Base-by-base conservation (phyloP, 768 basidiomycete species). In the Sporobolomyces pararoseus region DNA sequence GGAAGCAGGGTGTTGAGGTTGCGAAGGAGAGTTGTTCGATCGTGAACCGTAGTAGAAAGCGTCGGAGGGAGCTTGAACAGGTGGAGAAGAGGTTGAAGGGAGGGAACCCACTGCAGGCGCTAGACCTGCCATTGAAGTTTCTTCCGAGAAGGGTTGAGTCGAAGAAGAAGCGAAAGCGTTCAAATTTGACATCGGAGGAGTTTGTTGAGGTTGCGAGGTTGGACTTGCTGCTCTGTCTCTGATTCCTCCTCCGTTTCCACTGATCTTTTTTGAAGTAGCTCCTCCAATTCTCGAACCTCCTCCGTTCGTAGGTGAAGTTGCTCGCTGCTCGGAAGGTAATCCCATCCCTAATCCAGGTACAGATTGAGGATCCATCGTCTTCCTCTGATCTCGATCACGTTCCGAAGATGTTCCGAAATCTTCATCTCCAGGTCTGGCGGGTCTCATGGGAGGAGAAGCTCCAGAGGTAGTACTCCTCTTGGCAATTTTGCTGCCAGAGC, bases 41-140 rank as follows among this genome's bases (percentile, higher is more conserved):
- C 51, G 35, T 29, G 65, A 31, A 50, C 32, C 42, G 61, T 58
- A 79, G 75, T 87, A 85, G 75, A 87, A 87, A 4, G 84, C 85
- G 70, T 89, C 87, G 21, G 83, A 76, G 0, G 88, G 87, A 13
- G 85, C 84, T 63, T 76, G 66, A 6, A 61, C 59, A 7, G 59
- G 59, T 2, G 59, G 59, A 4, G 59, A 61, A 9, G 59, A 47
- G 9, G 59, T 61, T 32, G 59, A 61, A 61, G 59, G 59, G 21
- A 61, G 46, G 9, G 59, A 61, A n/a, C 44, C 44, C 19, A 61
- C 59, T 16, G 59, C 59, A 23, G 59, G 59, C 4, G 58, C 58
- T 27, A 60, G 58, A 16, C 42, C 58, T 16, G 46, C 49, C 31
- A 49, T 17, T 3, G 29, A 5, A 7, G 58, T 9, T 46, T 60